Base-by-base conservation (phyloP, 2,329 filamentous ascomycete species). In the Pyricularia sp. region DNA sequence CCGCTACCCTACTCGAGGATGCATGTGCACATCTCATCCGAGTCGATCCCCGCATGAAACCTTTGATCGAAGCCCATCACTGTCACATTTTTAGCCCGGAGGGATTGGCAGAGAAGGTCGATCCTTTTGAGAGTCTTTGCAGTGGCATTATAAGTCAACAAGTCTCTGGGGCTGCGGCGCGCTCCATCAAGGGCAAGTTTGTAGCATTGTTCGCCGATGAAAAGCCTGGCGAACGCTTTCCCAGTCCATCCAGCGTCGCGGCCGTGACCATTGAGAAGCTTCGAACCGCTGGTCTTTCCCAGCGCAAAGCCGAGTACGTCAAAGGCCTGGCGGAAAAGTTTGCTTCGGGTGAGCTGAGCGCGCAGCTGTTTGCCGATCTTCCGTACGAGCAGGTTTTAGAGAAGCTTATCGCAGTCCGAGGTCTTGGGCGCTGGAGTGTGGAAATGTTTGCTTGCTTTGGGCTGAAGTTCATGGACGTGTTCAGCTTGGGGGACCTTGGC, bases 401-500 rank as follows among this genome's bases (percentile, higher is more conserved):
- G 78, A 90, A 86, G 77, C 83, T 99, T 65, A 92, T 91, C 65
- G 92, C 93, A 0, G 93, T 99, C 5, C 85, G 94, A 11, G 95
- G 95, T 0, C 80, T 98, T 66, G 95, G 95, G 0, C 85, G 85
- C 68, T 98, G 95, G 95, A 94, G 90, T 65, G 93, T 97, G 17
- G 94, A 97, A 82, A 98, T 99, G 95, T 99, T 99, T 82, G 92
- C 94, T 66, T 93, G 92, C 79, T 98, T 99, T 79, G 92, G 88
- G n/a, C 82, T 99, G 59, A 98, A 97, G 84, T 85, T 94, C 14
- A 90, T 93, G 84, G 94, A 99, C 80, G 92, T 99, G 26, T 97
- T 98, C 77, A 93, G 90, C 26, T 90, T 92, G 0, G 94, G 95
- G 0, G 94, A 99, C 80, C 80, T 99, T 71, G 95, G 95, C 4